Base-by-base conservation (phyloP, 768 basidiomycete genomes). In the Dentipellis sp. region DNA sequence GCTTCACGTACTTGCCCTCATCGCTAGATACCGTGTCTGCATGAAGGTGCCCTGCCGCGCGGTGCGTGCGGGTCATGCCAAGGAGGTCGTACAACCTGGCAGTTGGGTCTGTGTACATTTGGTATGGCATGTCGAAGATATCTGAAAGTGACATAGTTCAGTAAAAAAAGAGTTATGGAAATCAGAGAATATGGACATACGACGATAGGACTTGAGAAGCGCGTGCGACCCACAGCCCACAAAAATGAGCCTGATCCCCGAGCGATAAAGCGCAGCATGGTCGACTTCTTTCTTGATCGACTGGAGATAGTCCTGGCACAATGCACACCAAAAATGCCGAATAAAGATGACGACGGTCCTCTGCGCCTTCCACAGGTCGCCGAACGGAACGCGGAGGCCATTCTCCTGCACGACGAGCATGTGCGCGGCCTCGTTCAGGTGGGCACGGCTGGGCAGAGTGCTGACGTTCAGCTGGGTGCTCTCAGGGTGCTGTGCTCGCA, bases 291-390 rank as follows among this genome's bases (percentile, higher is more conserved):
- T 73, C 70, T 73, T 70, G 60, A 90, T 75, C 36, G 82, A 84
- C 42, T 80, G 74, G 77, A 94, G 82, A 68, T 94, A 97, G 67
- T 95, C 92, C 65, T 92, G 90, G 68, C 89, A 91, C 11, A 83
- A 69, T 0, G 88, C 85, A 56, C 51, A 79, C 88, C 84, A 89
- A 70, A 93, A 93, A 68, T 92, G 89, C 45, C 93, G 76, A 59
- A 97, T 85, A 72, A 95, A 95, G 42, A 93, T 70, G 53, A 92
- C 82, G 59, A 93, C 77, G 0, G 85, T 86, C 66, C 74, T 78
- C 59, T 74, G 72, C 10, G 74, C 66, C 48, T 64, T 74, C 63
- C 86, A 84, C 40, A 95, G 68, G 21, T 83, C 78, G 0, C 87
- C 85, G 58, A 94, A 92, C 37, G 70, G 73, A 54, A 88, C 73